A percentile compares a stretch with the other conserved stretches of the same genome.
These are phyloP conservation scores for Teunomyces cretensis DNA, from an alignment of 805 yeast species.

Conservation along the genomic window DNA sequence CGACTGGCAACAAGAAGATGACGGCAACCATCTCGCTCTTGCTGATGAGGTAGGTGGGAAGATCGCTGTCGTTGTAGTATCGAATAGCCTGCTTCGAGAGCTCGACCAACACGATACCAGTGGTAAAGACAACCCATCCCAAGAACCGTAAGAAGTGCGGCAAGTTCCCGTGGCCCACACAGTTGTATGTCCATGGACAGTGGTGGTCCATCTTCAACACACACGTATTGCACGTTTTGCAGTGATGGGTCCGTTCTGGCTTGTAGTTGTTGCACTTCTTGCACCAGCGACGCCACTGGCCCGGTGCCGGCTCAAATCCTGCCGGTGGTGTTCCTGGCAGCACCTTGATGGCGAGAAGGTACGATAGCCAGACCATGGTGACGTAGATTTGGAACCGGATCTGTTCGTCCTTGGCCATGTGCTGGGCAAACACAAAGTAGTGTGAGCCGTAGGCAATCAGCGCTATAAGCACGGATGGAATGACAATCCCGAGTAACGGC, in stretches of 20 bases:
- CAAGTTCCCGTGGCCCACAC: conserved; percentile 77
- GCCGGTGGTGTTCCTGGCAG: conserved; percentile 70
- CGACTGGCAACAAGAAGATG: conserved; percentile 52
- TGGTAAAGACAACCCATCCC: conserved; percentile 57
- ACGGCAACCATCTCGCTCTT: conserved; percentile 55
- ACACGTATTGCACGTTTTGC: conserved; percentile 72
- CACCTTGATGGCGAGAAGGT: conserved; percentile 61
- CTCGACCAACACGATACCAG: conserved; percentile 46
- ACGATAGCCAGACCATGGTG: conserved; percentile 70
- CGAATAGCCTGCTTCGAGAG: conserved; percentile 38
- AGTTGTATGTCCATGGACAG: conserved; percentile 88
- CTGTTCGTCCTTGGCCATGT: conserved; percentile 40
- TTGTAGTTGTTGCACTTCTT: conserved; percentile 68
- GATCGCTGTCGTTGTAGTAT: conserved; percentile 48
- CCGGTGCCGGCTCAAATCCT: conserved; percentile 40
- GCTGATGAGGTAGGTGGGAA: conserved; percentile 57
- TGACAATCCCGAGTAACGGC: conserved; percentile 22
- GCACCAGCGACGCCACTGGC: conserved; percentile 70
- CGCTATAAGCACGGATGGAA: conserved; percentile 63
- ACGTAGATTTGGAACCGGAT: conserved; percentile 47
- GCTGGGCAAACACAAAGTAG: conserved; percentile 49
- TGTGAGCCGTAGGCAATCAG: conserved; percentile 65
- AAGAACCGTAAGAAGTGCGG: conserved; percentile 82
- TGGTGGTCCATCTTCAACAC: conserved; percentile 93
- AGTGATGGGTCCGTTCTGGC: conserved; percentile 86